phyloP scores from a whole-genome alignment of 2,329 filamentous ascomycete genomes.

The Talaromyces marneffei region DNA sequence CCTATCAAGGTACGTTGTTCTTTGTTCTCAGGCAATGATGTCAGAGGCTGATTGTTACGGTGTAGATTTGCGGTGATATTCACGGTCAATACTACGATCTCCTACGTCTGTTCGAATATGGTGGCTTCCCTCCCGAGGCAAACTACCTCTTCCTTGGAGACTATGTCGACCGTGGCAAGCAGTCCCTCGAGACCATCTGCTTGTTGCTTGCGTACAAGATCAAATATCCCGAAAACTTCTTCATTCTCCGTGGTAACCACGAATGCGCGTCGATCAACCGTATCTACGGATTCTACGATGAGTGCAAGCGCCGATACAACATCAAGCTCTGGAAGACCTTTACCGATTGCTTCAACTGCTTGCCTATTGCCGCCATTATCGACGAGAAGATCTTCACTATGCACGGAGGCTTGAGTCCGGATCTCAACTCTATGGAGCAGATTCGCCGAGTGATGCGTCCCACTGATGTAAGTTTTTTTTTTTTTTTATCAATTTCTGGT shows the following conservation, averaged over 20 bases:
- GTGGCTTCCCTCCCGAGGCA: constrained; percentile 94
- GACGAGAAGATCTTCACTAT: constrained; percentile 99
- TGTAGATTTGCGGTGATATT: constrained; percentile 95
- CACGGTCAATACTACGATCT: constrained; percentile 99
- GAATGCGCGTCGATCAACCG: constrained; percentile 98
- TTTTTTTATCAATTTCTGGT: constrained; percentile 7
- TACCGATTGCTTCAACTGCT: constrained; percentile 98
- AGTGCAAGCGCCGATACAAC: constrained; percentile 98
- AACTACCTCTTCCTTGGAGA: constrained; percentile 99
- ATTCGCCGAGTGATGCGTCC: constrained; percentile 98
- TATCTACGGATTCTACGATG: constrained; percentile 99
- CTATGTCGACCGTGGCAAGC: constrained; percentile 98
- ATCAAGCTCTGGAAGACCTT: constrained; percentile 99
- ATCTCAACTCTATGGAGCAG: constrained; percentile 99
- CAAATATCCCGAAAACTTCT: constrained; percentile 99
- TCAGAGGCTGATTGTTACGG: not conserved
- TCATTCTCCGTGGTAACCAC: constrained; percentile 96
- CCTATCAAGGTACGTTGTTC: constrained; percentile 80
- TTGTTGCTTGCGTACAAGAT: constrained; percentile 97
- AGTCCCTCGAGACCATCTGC: constrained; percentile 97
- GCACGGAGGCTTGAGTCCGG: constrained; percentile 95
- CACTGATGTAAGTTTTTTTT: constrained; percentile 72
- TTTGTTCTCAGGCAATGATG: not conserved
- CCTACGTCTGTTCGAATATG: constrained; percentile 94
- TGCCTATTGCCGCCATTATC: constrained; percentile 97